A percentile compares a stretch with the other conserved stretches of the same genome.
Conservation (phyloP, 176 grass and related monocot species). For the Aegilops bicornis region DNA sequence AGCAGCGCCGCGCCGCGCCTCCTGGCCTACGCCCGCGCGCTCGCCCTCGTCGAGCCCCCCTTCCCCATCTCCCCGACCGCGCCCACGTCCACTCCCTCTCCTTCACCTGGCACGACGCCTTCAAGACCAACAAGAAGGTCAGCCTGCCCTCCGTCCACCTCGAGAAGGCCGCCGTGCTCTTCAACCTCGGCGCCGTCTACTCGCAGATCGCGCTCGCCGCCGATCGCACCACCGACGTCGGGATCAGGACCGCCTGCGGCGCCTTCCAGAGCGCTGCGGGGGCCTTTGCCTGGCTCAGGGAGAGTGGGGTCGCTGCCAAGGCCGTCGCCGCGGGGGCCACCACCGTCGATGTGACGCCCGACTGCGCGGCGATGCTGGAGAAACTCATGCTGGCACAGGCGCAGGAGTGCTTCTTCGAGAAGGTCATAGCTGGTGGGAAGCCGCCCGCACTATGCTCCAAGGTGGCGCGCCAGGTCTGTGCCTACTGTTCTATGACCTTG, state of each 20-base stretch:
- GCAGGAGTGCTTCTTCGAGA: conserved; percentile 99
- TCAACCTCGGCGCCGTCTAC: conserved; percentile 85
- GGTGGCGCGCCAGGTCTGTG: conserved; percentile 83
- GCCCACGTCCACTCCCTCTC: conserved; percentile 74
- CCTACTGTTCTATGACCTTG: conserved; percentile 8
- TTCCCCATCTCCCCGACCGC: conserved; percentile 90
- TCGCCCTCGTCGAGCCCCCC: conserved; percentile 79
- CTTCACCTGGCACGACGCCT: conserved; percentile 96
- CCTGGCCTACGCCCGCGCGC: conserved; percentile 72
- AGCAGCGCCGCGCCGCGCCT: conserved; percentile 80
- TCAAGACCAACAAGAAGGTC: conserved; percentile 78
- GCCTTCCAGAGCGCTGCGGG: conserved; percentile 84
- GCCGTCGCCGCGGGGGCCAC: conserved; percentile 60
- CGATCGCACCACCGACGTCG: conserved; percentile 69
- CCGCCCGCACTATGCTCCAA: conserved; percentile 85
- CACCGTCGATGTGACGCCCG: conserved; percentile 79
- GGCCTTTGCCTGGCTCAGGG: conserved; percentile 69
- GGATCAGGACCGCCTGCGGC: conserved; percentile 80
- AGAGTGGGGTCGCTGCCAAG: conserved; percentile 78
- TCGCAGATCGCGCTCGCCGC: conserved; percentile 88
- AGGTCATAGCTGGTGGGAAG: conserved; percentile 91
- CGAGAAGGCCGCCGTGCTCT: conserved; percentile 80
- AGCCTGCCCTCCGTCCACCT: conserved; percentile 65
- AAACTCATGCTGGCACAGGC: conserved; percentile 98
- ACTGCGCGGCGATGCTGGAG: conserved; percentile 89